These are phyloP conservation scores for Mycena chlorophos DNA, from an alignment of 768 basidiomycete species.

Conservation along the genomic window DNA sequence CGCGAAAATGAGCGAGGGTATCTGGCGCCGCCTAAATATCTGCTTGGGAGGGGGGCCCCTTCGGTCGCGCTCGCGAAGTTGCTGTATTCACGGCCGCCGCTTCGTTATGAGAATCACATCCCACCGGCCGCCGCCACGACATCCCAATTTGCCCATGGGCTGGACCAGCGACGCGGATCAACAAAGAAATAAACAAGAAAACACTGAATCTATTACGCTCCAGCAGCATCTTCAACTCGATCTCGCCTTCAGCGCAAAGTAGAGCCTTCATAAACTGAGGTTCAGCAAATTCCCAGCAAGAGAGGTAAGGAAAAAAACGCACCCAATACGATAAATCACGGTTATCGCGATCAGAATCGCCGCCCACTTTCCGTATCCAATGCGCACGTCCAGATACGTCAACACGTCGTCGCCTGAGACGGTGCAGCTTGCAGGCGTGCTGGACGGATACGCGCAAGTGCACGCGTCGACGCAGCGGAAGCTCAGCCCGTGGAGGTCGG, in stretches of 20 bases:
- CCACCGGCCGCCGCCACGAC: too few relatives aligned
- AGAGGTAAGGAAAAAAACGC: constrained; percentile 20
- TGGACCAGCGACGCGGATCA: neutral
- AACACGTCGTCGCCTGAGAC: constrained; percentile 54
- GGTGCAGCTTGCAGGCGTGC: constrained; percentile 44
- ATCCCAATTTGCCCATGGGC: too few relatives aligned
- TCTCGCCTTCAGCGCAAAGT: constrained; percentile 19
- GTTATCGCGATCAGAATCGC: constrained; percentile 47
- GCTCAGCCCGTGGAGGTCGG: constrained; percentile 48
- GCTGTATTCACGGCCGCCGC: too few relatives aligned
- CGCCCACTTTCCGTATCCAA: constrained; percentile 47
- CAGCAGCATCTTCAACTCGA: constrained; percentile 2
- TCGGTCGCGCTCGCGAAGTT: too few relatives aligned
- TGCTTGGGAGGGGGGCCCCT: too few relatives aligned
- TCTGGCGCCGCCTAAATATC: too few relatives aligned
- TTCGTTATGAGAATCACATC: too few relatives aligned
- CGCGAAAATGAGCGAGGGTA: too few relatives aligned
- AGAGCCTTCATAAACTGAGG: constrained; percentile 16
- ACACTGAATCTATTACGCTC: neutral
- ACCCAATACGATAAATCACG: constrained; percentile 46
- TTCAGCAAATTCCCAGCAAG: neutral
- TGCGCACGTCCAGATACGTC: constrained; percentile 45
- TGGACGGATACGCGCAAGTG: constrained; percentile 51
- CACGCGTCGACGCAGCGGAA: constrained; percentile 47
- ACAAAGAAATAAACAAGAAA: neutral